Conservation (phyloP, 257 asterid species). For the Petunia axillaris region DNA sequence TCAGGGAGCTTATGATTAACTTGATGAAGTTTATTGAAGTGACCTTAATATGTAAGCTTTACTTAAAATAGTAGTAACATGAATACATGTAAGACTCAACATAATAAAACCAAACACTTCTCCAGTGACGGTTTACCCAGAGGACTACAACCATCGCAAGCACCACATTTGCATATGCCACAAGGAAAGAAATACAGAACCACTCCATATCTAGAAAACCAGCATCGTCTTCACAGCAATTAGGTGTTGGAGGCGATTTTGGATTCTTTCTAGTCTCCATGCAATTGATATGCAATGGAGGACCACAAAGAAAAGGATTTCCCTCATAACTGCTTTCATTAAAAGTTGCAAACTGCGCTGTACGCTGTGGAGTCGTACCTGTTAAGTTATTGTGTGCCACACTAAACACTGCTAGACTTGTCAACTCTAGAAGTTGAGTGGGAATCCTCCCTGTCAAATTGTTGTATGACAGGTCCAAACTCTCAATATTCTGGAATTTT, state of each 20-base stretch:
- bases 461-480: conserved; percentile 23
- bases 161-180: conserved; percentile 19
- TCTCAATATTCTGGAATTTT: background rate
- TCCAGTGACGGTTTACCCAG: conserved; percentile 20
- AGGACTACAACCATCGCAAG: conserved; percentile 3
- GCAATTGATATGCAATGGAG: conserved; percentile 9
- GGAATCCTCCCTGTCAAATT: conserved; percentile 6
- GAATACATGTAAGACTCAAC: conserved; percentile 16
- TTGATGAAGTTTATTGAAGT: background rate
- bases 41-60: background rate
- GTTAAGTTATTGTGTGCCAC: conserved; percentile 26
- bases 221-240: background rate
- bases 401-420: background rate
- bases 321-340: conserved; percentile 13
- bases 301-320: conserved; percentile 22
- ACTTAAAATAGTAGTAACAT: background rate
- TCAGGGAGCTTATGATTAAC: background rate
- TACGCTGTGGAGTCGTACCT: background rate
- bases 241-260: background rate
- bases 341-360: background rate
- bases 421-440: background rate
- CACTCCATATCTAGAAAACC: background rate
- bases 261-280: background rate
- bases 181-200: conserved; percentile 13
- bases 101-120: conserved; percentile 17